Percentiles rank a stretch among this genome's conserved stretches.
These are phyloP conservation scores for Ustilago trichophora DNA, from an alignment of 1,284 basidiomycete genomes.

Conservation along the genomic window DNA sequence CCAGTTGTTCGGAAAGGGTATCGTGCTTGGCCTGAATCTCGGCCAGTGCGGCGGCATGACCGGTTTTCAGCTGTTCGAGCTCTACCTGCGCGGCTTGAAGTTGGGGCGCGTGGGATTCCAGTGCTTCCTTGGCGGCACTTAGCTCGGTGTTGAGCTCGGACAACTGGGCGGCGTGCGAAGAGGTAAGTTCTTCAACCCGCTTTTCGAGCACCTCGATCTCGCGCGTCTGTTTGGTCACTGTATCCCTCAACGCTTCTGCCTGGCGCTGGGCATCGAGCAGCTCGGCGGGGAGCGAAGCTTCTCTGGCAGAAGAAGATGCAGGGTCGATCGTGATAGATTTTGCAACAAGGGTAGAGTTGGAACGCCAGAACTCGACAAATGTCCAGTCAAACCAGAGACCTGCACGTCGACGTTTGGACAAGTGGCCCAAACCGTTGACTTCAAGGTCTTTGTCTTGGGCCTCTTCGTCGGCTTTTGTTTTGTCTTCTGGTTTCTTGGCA, in stretches of 20 bases:
- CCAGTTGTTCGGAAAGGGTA: conserved; percentile 10
- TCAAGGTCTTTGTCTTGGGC: conserved; percentile 43
- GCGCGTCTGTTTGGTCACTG: conserved; percentile 34
- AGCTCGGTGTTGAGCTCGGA: conserved; percentile 11
- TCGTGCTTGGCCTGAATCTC: conserved; percentile 20
- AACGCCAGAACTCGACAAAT: conserved; percentile 98
- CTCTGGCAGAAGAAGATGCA: conserved; percentile 27
- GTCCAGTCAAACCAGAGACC: conserved; percentile 98
- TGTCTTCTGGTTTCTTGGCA: conserved; percentile 12
- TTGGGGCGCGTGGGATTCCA: conserved; percentile 8
- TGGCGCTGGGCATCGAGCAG: conserved; percentile 61
- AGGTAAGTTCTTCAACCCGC: conserved; percentile 39
- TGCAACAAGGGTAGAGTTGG: conserved; percentile 77
- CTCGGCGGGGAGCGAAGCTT: conserved; percentile 49
- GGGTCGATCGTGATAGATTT: conserved; percentile 61
- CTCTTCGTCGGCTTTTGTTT: conserved; percentile 39
- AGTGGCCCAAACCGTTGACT: conserved; percentile 40
- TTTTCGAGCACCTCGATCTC: conserved; percentile 48
- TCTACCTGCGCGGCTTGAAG: conserved; percentile 17
- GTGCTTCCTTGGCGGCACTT: conserved; percentile 6
- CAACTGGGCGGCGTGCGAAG: conserved; percentile 1
- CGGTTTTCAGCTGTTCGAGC: conserved; percentile 22
- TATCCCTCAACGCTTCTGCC: conserved; percentile 49
- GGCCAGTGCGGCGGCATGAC: conserved; percentile 15
- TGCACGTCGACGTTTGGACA: conserved; percentile 69